These are phyloP conservation scores for Pseudocercospora fijiensis DNA, from an alignment of 2,329 filamentous ascomycete genomes.

Conservation along the genomic window DNA sequence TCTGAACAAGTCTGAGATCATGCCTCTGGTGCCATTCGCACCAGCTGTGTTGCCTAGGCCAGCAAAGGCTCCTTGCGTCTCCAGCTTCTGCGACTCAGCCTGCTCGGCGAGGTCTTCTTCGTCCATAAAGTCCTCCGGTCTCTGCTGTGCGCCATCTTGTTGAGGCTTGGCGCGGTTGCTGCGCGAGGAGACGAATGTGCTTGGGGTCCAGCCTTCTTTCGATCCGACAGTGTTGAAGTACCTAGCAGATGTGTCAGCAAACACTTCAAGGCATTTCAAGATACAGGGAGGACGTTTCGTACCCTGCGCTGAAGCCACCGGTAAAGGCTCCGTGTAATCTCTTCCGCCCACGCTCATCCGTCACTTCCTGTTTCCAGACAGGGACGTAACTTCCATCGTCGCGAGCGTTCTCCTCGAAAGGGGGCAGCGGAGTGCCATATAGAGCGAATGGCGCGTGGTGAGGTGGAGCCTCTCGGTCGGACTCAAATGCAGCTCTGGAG, in stretches of 20 bases:
- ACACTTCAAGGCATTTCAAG: neutral
- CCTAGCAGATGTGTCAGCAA: constrained; percentile 46
- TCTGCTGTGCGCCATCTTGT: constrained; percentile 55
- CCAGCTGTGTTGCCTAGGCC: constrained; percentile 69
- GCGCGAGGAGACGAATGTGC: constrained; percentile 88
- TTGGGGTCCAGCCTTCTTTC: constrained; percentile 95
- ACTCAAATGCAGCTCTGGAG: constrained; percentile 74
- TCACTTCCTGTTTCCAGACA: constrained; percentile 97
- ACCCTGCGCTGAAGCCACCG: constrained; percentile 95
- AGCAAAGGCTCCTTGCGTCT: constrained; percentile 71
- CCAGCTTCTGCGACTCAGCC: constrained; percentile 71
- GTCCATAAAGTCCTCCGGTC: constrained; percentile 94
- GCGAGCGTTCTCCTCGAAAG: constrained; percentile 69
- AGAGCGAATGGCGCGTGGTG: constrained; percentile 71
- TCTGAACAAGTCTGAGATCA: constrained; percentile 70
- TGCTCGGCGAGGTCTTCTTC: constrained; percentile 90
- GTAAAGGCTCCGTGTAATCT: constrained; percentile 94
- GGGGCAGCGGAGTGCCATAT: constrained; percentile 82
- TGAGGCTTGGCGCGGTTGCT: constrained; percentile 70
- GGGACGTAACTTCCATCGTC: constrained; percentile 93
- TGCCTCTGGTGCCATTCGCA: constrained; percentile 50
- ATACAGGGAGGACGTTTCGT: constrained; percentile 41
- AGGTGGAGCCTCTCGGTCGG: constrained; percentile 54
- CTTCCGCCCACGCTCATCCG: constrained; percentile 86
- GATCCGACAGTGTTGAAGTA: constrained; percentile 98